Conservation (phyloP, 1,284 basidiomycete genomes). For the Ustilago cynodontis region DNA sequence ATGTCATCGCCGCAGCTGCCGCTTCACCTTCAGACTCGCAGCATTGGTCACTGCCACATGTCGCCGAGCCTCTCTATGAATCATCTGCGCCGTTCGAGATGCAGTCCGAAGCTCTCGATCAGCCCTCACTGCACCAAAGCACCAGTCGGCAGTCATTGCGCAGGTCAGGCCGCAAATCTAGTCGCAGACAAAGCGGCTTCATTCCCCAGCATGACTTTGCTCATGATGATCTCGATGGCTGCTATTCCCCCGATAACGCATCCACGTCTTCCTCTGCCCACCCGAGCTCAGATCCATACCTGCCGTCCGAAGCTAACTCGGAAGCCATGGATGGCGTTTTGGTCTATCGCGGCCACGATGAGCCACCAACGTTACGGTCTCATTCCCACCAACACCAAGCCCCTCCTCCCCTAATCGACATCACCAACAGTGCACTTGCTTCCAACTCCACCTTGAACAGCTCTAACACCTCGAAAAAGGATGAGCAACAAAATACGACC, state of each 20-base stretch:
- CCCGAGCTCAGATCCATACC: slow-evolving; percentile 30
- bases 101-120: neutral
- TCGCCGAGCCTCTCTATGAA: neutral
- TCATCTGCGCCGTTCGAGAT: slow-evolving; percentile 2
- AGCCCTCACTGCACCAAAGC: neutral
- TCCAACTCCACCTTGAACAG: neutral
- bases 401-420: slow-evolving; percentile 20
- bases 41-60: slow-evolving; percentile 7
- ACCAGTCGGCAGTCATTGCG: slow-evolving; percentile 10
- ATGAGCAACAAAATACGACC: neutral
- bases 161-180: slow-evolving; percentile 42
- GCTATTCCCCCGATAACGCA: neutral
- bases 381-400: neutral
- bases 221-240: neutral
- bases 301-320: slow-evolving; percentile 39
- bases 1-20: slow-evolving; percentile 29
- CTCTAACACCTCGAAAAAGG: neutral
- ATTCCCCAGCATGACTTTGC: slow-evolving; percentile 13
- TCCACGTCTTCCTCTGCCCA: neutral
- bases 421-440: slow-evolving; percentile 17
- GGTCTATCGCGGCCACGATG: slow-evolving; percentile 16
- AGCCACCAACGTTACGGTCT: neutral
- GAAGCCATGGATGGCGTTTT: slow-evolving; percentile 38
- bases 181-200: slow-evolving; percentile 48
- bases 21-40: slow-evolving; percentile 8